Percentiles rank a stretch among this genome's conserved stretches.
Conservation (phyloP, 169 alveolate genomes). For the Plasmodium coatneyi region DNA sequence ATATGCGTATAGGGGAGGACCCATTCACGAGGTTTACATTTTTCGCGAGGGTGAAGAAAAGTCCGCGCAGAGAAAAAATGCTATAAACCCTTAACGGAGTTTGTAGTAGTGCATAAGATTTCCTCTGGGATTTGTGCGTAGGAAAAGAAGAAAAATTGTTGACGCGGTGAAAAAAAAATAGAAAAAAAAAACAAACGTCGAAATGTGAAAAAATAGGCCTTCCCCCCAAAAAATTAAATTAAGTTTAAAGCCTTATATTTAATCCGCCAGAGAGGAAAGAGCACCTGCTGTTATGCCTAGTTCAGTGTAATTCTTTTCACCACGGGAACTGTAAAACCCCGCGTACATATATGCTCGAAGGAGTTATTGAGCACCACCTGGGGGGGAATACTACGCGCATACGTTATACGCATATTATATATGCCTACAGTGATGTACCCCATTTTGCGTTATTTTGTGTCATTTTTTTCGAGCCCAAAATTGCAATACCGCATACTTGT, state of each 20-base stretch:
- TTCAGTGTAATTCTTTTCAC: not conserved
- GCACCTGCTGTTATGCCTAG: not conserved
- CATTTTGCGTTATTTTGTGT: not conserved
- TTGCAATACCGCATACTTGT: not conserved
- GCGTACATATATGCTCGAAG: not conserved
- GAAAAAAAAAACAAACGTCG: not conserved
- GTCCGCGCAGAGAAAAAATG: not conserved
- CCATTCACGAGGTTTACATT: not conserved
- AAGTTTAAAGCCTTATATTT: not conserved
- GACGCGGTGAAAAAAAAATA: not conserved
- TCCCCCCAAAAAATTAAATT: not conserved
- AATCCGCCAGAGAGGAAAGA: conserved; percentile 8
- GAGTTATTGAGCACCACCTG: not conserved
- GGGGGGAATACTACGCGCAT: not conserved
- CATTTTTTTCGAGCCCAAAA: not conserved
- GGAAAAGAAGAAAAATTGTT: not conserved
- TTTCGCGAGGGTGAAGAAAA: not conserved
- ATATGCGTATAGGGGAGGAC: not conserved
- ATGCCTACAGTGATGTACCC: not conserved
- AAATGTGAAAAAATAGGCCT: not conserved
- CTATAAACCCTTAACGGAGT: not conserved
- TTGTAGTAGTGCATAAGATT: not conserved
- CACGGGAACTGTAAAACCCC: not conserved
- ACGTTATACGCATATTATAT: not conserved
- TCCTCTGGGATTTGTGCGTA: not conserved